These are phyloP conservation scores for Flaveria robusta DNA, from an alignment of 129 eudicot genomes.

Conservation along the genomic window DNA sequence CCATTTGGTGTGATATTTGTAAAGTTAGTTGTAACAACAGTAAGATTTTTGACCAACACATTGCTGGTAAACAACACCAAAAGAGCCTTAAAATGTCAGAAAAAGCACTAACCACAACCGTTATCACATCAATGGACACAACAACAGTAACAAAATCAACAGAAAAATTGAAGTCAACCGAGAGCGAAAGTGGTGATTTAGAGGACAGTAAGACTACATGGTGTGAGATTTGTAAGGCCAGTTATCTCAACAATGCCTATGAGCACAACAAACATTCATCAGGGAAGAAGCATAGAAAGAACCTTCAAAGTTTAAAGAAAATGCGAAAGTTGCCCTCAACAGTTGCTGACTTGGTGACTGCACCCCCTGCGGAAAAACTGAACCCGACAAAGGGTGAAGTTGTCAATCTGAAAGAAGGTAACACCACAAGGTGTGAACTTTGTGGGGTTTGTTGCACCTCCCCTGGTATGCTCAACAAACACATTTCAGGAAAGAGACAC, in stretches of 20 bases:
- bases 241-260: neutral
- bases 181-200: neutral
- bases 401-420: conserved; percentile 4
- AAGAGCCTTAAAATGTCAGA: conserved; percentile 8
- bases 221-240: conserved; percentile 24
- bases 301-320: neutral
- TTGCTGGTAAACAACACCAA: conserved; percentile 3
- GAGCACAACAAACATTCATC: neutral
- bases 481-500: conserved; percentile 29
- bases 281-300: conserved; percentile 24
- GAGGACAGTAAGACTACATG: neutral
- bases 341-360: too few relatives aligned
- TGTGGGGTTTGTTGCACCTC: conserved; percentile 13
- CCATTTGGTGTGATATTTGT: neutral
- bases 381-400: conserved; percentile 13
- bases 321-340: neutral
- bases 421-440: conserved; percentile 17
- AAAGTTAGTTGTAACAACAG: too few relatives aligned
- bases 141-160: conserved; percentile 7
- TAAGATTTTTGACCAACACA: neutral
- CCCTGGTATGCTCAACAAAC: neutral
- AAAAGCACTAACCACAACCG: neutral
- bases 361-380: neutral
- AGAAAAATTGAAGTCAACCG: neutral
- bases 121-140: neutral